phyloP scores from a whole-genome alignment of 2,329 filamentous ascomycete genomes.

The Claviceps paspali region DNA sequence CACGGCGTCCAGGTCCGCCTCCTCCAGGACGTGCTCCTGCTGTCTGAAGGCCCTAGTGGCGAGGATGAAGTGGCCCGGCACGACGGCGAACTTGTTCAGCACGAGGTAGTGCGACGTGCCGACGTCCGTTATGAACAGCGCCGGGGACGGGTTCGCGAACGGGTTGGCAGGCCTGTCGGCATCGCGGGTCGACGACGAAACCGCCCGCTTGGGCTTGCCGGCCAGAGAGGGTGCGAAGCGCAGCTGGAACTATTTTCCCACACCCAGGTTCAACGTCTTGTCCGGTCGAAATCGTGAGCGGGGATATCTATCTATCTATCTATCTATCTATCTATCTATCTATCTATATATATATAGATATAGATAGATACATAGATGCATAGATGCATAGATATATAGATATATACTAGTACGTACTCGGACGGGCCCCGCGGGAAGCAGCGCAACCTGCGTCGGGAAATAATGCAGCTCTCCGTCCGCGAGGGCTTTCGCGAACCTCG shows the following conservation, averaged over 20 bases:
- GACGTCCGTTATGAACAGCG: conserved; percentile 37
- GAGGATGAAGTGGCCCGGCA: conserved; percentile 57
- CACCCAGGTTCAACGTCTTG: no score
- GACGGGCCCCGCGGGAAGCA: conserved; percentile 27
- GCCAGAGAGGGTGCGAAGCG: conserved; percentile 55
- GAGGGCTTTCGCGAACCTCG: conserved; percentile 32
- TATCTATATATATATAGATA: no score
- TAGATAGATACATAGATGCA: no score
- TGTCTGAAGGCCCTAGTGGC: conserved; percentile 46
- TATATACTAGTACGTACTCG: conserved; percentile 27
- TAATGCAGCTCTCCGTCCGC: conserved; percentile 34
- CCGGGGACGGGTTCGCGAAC: conserved; percentile 43
- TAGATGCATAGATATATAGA: no score
- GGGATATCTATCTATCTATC: no score
- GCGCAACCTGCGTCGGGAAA: conserved; percentile 36
- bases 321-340: no score
- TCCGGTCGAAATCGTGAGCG: no score
- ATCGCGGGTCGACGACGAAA: background rate
- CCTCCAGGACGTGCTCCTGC: conserved; percentile 50
- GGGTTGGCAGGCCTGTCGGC: conserved; percentile 28
- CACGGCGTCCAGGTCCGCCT: conserved; percentile 43
- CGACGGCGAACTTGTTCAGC: conserved; percentile 61
- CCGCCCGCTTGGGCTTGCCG: conserved; percentile 38
- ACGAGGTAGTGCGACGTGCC: conserved; percentile 46
- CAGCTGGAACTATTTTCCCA: conserved; percentile 47